Percentiles rank a stretch among this genome's conserved stretches.
Evolutionary conservation across 768 basidiomycete genomes (phyloP).

Genomic region (Suillus luteus): DNA sequence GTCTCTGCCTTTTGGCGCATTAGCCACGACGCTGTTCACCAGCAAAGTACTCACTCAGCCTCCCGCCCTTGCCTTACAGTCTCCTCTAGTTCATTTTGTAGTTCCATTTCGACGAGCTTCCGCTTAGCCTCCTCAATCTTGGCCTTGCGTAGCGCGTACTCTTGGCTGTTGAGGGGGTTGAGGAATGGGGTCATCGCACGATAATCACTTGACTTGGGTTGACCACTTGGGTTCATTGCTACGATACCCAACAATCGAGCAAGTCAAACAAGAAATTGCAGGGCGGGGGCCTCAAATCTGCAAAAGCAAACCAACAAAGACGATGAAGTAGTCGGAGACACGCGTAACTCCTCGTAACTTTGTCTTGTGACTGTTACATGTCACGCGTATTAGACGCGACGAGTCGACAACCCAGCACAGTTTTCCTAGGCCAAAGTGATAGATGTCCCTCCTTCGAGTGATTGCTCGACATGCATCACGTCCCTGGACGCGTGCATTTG

Average conservation of each 20-base stretch:
- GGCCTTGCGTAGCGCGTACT: slow-evolving; percentile 1
- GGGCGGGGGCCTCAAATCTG: background rate
- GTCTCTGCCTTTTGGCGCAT: slow-evolving; percentile 19
- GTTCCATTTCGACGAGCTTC: background rate
- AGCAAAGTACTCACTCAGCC: slow-evolving; percentile 40
- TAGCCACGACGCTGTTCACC: slow-evolving; percentile 9
- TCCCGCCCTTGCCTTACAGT: slow-evolving; percentile 45
- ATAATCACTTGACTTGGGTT: background rate
- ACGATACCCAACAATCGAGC: background rate
- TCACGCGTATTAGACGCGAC: slow-evolving; percentile 5
- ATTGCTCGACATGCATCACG: slow-evolving; percentile 6
- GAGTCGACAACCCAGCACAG: background rate
- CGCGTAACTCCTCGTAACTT: background rate
- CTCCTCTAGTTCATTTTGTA: slow-evolving; percentile 31
- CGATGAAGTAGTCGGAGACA: background rate
- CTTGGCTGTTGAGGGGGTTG: slow-evolving; percentile 1
- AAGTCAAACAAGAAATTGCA: background rate
- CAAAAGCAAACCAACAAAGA: background rate
- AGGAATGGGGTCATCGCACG: background rate
- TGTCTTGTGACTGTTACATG: slow-evolving; percentile 6
- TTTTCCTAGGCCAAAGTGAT: slow-evolving; percentile 18
- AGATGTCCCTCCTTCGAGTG: slow-evolving; percentile 16
- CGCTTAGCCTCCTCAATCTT: slow-evolving; percentile 3
- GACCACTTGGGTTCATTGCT: background rate
- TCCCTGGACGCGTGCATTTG: slow-evolving; percentile 41